These are phyloP conservation scores for Clavispora asparagi DNA, from an alignment of 805 yeast genomes.

Conservation along the genomic window DNA sequence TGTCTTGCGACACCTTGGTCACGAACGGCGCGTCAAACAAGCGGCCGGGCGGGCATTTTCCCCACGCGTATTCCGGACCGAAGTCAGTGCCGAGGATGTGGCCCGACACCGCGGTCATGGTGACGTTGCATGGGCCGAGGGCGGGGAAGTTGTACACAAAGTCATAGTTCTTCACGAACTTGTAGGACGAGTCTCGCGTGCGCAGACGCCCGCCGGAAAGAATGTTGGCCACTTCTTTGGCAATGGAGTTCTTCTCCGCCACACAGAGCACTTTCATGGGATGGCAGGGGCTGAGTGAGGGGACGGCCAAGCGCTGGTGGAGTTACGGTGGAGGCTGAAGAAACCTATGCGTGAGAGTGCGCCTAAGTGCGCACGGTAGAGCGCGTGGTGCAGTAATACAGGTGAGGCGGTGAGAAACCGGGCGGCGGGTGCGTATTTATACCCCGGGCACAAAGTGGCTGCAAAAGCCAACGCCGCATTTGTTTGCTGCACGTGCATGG, in stretches of 20 bases:
- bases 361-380: too few relatives aligned
- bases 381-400: too few relatives aligned
- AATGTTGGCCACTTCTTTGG: slow-evolving; percentile 71
- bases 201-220: slow-evolving; percentile 67
- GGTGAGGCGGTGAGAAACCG: too few relatives aligned
- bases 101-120: slow-evolving; percentile 91
- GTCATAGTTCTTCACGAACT: slow-evolving; percentile 75
- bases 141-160: slow-evolving; percentile 62
- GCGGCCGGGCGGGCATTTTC: slow-evolving; percentile 55
- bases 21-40: slow-evolving; percentile 68
- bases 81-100: slow-evolving; percentile 70
- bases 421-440: too few relatives aligned
- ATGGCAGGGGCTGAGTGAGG: not conserved
- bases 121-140: slow-evolving; percentile 65
- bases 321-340: too few relatives aligned
- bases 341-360: too few relatives aligned
- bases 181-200: slow-evolving; percentile 46
- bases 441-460: too few relatives aligned
- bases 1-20: slow-evolving; percentile 33
- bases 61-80: slow-evolving; percentile 59
- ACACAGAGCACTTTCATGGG: slow-evolving; percentile 80
- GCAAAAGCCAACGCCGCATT: too few relatives aligned
- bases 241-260: slow-evolving; percentile 95
- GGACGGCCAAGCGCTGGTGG: not conserved
- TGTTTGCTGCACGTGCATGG: too few relatives aligned